phyloP scores from a whole-genome alignment of 2,329 filamentous ascomycete genomes.

The Alternaria consortialis region DNA sequence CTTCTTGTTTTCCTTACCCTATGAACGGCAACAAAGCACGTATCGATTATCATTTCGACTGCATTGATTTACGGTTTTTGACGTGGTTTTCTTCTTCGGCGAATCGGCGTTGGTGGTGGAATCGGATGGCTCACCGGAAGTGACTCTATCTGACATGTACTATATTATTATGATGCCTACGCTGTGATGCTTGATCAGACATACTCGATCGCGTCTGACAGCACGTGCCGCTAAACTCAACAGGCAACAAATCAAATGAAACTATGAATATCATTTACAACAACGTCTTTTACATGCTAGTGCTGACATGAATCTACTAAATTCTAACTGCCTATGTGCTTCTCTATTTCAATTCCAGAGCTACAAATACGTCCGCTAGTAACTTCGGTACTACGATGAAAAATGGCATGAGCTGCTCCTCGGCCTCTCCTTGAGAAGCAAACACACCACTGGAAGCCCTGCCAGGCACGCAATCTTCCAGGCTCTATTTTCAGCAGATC shows the following conservation, averaged over 20 bases:
- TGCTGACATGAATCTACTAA: neutral
- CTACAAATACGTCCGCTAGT: neutral
- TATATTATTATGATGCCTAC: slow-evolving; percentile 41
- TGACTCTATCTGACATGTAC: slow-evolving; percentile 40
- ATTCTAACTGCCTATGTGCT: neutral
- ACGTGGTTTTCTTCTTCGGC: slow-evolving; percentile 38
- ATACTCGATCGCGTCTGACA: slow-evolving; percentile 43
- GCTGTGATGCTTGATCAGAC: slow-evolving; percentile 49
- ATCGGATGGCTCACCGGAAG: slow-evolving; percentile 40
- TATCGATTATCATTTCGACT: slow-evolving; percentile 33
- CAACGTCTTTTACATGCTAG: neutral
- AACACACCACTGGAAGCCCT: neutral
- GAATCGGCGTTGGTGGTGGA: slow-evolving; percentile 46
- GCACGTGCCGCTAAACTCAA: slow-evolving; percentile 34
- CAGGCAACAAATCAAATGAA: slow-evolving; percentile 40
- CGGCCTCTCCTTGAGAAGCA: neutral
- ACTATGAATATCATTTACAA: slow-evolving; percentile 16
- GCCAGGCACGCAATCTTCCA: slow-evolving; percentile 1
- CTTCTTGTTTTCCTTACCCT: slow-evolving; percentile 23
- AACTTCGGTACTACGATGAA: neutral
- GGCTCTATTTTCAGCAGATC: slow-evolving; percentile 6
- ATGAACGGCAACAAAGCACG: slow-evolving; percentile 32
- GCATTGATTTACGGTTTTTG: slow-evolving; percentile 34
- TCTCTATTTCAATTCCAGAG: neutral
- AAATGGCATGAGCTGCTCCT: neutral